Conservation (phyloP, 2,329 filamentous ascomycete species). For the Trichoderma sp. region DNA sequence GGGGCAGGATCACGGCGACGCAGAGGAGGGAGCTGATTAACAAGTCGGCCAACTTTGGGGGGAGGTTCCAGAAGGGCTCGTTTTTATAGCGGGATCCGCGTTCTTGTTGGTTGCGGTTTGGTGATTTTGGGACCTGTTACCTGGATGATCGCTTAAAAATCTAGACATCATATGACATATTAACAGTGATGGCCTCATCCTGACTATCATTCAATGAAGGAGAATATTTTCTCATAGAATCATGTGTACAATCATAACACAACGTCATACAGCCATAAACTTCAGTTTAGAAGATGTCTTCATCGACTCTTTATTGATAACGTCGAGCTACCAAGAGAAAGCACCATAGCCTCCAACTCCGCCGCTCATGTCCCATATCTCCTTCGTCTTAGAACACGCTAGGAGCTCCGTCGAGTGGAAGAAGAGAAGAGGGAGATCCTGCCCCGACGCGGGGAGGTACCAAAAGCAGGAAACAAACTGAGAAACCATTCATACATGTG, state of each 20-base stretch:
- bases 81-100: slow-evolving; percentile 48
- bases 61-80: slow-evolving; percentile 77
- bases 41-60: slow-evolving; percentile 78
- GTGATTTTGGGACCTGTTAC: not conserved
- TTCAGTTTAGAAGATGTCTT: slow-evolving; percentile 25
- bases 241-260: not conserved
- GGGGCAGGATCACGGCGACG: slow-evolving; percentile 68
- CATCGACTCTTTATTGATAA: slow-evolving; percentile 24
- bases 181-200: too few species aligned
- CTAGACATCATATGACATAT: too few species aligned
- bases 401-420: slow-evolving; percentile 5
- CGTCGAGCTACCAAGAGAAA: slow-evolving; percentile 33
- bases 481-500: slow-evolving; percentile 31
- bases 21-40: slow-evolving; percentile 79
- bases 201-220: too few species aligned
- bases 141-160: not conserved
- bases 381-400: slow-evolving; percentile 26
- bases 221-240: too few species aligned
- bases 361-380: slow-evolving; percentile 38
- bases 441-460: slow-evolving; percentile 4
- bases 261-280: not conserved
- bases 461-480: slow-evolving; percentile 28
- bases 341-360: slow-evolving; percentile 40
- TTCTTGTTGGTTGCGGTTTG: not conserved
- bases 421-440: slow-evolving; percentile 3